Percentiles rank a stretch among this genome's conserved stretches.
phyloP scores from a whole-genome alignment of 371 early-diverging fungal species.

The Rhizopus delemar region DNA sequence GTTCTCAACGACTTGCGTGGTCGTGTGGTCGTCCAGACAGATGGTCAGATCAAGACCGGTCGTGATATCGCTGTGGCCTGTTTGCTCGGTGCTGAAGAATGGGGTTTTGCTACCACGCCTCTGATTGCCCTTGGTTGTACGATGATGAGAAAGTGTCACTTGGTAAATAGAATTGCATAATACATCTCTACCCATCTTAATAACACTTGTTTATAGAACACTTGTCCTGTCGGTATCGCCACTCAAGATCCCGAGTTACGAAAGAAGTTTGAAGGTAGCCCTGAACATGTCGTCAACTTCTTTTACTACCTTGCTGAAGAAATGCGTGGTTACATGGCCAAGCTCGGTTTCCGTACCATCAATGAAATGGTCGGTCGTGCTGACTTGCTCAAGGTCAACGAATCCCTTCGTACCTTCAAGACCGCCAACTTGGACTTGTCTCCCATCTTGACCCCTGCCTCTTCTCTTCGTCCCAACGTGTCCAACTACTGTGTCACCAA shows the following conservation, averaged over 20 bases:
- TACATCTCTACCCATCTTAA: neutral
- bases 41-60: constrained; percentile 97
- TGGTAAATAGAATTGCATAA: constrained; percentile 29
- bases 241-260: constrained; percentile 95
- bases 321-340: constrained; percentile 87
- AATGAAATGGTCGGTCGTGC: constrained; percentile 94
- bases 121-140: constrained; percentile 96
- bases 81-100: constrained; percentile 96
- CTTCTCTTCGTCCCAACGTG: constrained; percentile 82
- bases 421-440: constrained; percentile 83
- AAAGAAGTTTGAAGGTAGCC: constrained; percentile 89
- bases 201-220: constrained; percentile 62
- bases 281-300: constrained; percentile 97
- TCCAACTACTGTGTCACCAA: constrained; percentile 76
- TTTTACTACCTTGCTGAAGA: constrained; percentile 97
- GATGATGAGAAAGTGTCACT: constrained; percentile 85
- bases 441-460: constrained; percentile 87
- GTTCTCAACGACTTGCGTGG: constrained; percentile 94
- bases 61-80: constrained; percentile 94
- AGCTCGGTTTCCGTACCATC: constrained; percentile 88
- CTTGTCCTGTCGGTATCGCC: constrained; percentile 96
- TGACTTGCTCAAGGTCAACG: constrained; percentile 79
- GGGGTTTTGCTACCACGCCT: constrained; percentile 97
- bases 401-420: constrained; percentile 75
- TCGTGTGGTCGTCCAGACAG: constrained; percentile 93